phyloP scores from a whole-genome alignment of 148 eudicot genomes.

The Vaccinium macrocarpon region DNA sequence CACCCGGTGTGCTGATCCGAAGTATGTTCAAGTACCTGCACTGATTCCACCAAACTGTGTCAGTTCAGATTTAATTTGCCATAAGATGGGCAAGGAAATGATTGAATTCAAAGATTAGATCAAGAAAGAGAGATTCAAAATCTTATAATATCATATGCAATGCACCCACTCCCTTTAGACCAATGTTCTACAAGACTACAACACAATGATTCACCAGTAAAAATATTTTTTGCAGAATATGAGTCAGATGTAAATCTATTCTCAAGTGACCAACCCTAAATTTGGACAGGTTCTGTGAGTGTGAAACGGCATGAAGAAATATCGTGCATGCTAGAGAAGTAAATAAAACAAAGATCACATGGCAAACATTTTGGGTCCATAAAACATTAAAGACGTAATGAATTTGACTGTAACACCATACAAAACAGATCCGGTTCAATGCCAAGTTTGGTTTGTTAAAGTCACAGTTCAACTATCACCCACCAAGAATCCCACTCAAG shows the following conservation, averaged over 20 bases:
- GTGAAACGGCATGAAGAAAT: neutral
- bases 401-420: neutral
- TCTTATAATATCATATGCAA: neutral
- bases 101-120: neutral
- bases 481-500: neutral
- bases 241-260: neutral
- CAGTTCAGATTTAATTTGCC: neutral
- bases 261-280: neutral
- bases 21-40: slow-evolving; percentile 17
- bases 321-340: neutral
- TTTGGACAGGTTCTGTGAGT: neutral
- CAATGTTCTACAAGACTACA: neutral
- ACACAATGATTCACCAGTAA: neutral
- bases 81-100: neutral
- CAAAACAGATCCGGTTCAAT: neutral
- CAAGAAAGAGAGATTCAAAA: neutral
- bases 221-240: neutral
- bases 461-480: neutral
- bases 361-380: neutral
- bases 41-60: neutral
- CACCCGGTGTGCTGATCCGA: neutral
- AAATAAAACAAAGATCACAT: neutral
- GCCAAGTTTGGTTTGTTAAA: neutral
- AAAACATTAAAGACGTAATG: neutral
- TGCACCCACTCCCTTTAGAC: neutral